Evolutionary conservation across 2,329 filamentous ascomycete genomes (phyloP).

Genomic region (Cadophora sp.): DNA sequence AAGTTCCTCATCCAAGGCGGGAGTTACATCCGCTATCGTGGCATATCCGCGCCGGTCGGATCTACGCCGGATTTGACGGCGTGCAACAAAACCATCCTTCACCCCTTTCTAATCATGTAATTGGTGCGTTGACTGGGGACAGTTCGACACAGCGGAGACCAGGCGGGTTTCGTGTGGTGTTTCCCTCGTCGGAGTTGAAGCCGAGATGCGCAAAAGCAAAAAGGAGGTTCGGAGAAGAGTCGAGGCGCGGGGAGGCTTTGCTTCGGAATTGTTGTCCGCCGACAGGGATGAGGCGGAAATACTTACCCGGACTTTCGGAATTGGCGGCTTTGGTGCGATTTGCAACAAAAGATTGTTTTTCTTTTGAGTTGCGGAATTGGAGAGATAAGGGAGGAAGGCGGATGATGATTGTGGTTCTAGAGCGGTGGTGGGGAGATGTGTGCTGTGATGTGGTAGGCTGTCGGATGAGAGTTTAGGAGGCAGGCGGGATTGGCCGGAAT

Average conservation of each 20-base stretch:
- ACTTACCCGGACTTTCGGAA: neutral
- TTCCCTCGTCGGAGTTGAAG: neutral
- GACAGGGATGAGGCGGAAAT: neutral
- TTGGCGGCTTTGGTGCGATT: neutral
- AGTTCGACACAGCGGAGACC: too few relatives aligned
- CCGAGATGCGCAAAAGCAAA: neutral
- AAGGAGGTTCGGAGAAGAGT: neutral
- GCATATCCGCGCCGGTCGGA: neutral
- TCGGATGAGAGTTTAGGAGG: too few relatives aligned
- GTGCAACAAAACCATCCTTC: neutral
- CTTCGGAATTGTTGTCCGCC: neutral
- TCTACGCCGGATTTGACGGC: conserved; percentile 1
- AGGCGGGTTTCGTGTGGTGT: too few relatives aligned
- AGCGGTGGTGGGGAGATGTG: too few relatives aligned
- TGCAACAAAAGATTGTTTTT: neutral
- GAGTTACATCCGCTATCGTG: neutral
- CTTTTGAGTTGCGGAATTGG: too few relatives aligned
- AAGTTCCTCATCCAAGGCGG: neutral
- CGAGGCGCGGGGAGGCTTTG: too few relatives aligned
- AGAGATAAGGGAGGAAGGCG: too few relatives aligned
- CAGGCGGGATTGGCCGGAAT: too few relatives aligned
- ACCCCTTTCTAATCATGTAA: neutral
- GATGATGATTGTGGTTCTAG: too few relatives aligned
- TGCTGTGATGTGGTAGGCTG: too few relatives aligned
- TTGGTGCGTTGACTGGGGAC: neutral